phyloP scores from a whole-genome alignment of 345 rosid genomes.

The Fremontodendron californicum region DNA sequence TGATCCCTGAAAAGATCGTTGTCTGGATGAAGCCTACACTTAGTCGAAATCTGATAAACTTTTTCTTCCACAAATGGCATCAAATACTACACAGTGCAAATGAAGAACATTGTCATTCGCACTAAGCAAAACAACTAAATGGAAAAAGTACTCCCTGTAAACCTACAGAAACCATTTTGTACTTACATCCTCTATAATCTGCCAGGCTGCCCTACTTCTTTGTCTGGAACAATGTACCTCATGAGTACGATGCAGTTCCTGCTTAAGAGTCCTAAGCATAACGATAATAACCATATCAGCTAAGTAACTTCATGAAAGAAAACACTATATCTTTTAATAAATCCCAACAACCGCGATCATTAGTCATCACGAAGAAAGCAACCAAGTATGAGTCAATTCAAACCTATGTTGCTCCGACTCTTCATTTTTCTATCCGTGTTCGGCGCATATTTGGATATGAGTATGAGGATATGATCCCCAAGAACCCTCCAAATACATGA shows the following conservation, averaged over 20 bases:
- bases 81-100: conserved; percentile 54
- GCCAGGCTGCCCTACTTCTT: conserved; percentile 87
- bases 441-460: too few relatives aligned
- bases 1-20: conserved; percentile 87
- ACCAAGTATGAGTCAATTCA: neutral
- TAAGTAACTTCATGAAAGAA: neutral
- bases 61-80: conserved; percentile 82
- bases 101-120: neutral
- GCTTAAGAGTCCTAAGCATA: conserved; percentile 33
- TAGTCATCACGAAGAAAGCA: neutral
- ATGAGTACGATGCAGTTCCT: conserved; percentile 30
- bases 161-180: neutral
- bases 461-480: too few relatives aligned
- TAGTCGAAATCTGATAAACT: conserved; percentile 45
- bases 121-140: neutral
- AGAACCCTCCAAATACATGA: too few relatives aligned
- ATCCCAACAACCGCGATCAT: neutral
- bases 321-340: neutral
- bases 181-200: conserved; percentile 67
- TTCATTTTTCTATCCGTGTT: too few relatives aligned
- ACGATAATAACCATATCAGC: conserved; percentile 4
- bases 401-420: too few relatives aligned
- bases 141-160: neutral
- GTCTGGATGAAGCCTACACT: conserved; percentile 78
- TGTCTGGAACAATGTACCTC: conserved; percentile 92